Evolutionary conservation across 2,329 filamentous ascomycete species (phyloP).

Genomic region (Periconia macrospinosa): DNA sequence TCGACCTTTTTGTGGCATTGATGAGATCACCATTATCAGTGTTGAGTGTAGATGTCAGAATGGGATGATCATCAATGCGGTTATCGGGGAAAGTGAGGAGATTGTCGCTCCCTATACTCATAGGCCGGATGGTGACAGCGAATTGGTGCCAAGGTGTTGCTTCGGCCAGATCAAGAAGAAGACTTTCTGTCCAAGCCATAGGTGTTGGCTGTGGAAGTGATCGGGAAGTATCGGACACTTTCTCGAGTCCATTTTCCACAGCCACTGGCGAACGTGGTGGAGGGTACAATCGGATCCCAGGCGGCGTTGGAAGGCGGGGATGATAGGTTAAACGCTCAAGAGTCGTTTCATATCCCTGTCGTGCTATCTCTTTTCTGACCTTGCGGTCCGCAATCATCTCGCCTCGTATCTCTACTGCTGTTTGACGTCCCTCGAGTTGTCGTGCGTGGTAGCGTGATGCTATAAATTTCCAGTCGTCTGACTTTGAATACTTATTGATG

Average conservation of each 20-base stretch:
- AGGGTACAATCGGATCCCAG: background rate
- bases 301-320: too few relatives aligned
- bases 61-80: background rate
- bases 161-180: background rate
- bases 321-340: background rate
- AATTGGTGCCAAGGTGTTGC: background rate
- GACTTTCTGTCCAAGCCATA: background rate
- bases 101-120: background rate
- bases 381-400: background rate
- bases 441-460: background rate
- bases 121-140: background rate
- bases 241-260: background rate
- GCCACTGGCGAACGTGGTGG: background rate
- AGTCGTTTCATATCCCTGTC: background rate
- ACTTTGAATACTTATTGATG: constrained; percentile 4
- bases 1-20: background rate
- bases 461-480: constrained; percentile 8
- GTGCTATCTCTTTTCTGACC: constrained; percentile 6
- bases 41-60: background rate
- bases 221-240: background rate
- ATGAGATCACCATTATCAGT: background rate
- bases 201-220: background rate
- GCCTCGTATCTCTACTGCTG: constrained; percentile 5
- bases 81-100: background rate
- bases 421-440: background rate